phyloP scores from a whole-genome alignment of 495 filamentous ascomycete species.

The Neurospora sp. region DNA sequence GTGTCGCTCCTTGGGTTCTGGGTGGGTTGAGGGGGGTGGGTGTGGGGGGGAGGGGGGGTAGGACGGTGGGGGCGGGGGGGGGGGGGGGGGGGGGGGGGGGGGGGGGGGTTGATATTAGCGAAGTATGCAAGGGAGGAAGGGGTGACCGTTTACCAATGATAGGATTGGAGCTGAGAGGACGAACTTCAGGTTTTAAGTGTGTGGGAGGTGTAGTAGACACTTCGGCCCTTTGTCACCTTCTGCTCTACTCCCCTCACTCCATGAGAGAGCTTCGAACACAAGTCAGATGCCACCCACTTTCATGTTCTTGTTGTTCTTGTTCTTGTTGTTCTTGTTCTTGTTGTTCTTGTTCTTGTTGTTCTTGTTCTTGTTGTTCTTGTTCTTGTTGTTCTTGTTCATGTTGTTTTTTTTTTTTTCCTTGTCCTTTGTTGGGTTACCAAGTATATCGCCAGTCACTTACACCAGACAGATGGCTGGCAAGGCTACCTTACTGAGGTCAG shows the following conservation, averaged over 20 bases:
- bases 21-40: too few species aligned
- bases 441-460: too few species aligned
- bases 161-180: neutral
- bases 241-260: neutral
- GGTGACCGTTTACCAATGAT: neutral
- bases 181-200: neutral
- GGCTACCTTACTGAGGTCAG: neutral
- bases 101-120: neutral
- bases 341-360: too few species aligned
- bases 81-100: too few species aligned
- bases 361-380: too few species aligned
- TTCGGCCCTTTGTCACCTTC: neutral
- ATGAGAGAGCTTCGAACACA: neutral
- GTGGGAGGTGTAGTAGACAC: neutral
- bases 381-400: too few species aligned
- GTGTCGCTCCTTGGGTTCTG: too few species aligned
- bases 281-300: neutral
- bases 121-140: neutral
- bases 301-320: too few species aligned
- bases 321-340: too few species aligned
- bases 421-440: neutral
- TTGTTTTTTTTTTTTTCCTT: too few species aligned
- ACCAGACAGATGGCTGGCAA: neutral
- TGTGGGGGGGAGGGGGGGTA: too few species aligned
- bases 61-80: too few species aligned